These are phyloP conservation scores for Phytophthora nicotianae DNA, from an alignment of 352 stramenopile genomes.

Conservation along the genomic window DNA sequence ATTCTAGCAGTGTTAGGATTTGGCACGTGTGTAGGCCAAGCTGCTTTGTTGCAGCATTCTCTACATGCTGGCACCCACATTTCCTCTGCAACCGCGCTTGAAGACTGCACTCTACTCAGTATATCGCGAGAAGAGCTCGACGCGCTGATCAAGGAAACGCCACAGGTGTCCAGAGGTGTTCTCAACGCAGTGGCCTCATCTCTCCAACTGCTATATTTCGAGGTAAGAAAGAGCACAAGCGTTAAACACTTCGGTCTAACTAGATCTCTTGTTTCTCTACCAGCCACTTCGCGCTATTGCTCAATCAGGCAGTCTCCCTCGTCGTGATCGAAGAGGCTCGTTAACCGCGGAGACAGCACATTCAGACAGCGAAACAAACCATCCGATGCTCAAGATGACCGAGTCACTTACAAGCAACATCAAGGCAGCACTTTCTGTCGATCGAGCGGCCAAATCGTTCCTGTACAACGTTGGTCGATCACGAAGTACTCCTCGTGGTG, in stretches of 20 bases:
- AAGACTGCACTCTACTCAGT: conserved; percentile 73
- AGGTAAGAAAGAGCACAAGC: conserved; percentile 42
- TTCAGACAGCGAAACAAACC: conserved; percentile 19
- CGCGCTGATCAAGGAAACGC: conserved; percentile 73
- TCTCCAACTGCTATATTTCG: conserved; percentile 78
- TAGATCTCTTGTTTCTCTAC: background rate
- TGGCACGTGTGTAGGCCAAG: conserved; percentile 79
- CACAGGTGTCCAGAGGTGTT: conserved; percentile 74
- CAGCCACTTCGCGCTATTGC: conserved; percentile 69
- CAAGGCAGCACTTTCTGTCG: conserved; percentile 70
- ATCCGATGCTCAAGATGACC: conserved; percentile 58
- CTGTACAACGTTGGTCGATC: conserved; percentile 71
- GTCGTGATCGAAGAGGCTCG: conserved; percentile 50
- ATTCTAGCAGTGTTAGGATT: conserved; percentile 71
- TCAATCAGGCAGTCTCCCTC: conserved; percentile 66
- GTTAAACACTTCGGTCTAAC: background rate
- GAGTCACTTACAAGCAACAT: conserved; percentile 66
- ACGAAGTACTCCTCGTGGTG: conserved; percentile 32
- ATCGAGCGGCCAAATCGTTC: conserved; percentile 74
- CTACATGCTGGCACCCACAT: conserved; percentile 74
- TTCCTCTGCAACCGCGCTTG: conserved; percentile 69
- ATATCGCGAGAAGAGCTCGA: conserved; percentile 75
- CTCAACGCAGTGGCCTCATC: conserved; percentile 79
- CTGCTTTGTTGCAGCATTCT: conserved; percentile 67
- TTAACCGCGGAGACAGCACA: conserved; percentile 30